Percentiles rank a stretch among this genome's conserved stretches.
phyloP scores from a whole-genome alignment of 2,329 filamentous ascomycete genomes.

The Teratosphaeria epicoccoides region DNA sequence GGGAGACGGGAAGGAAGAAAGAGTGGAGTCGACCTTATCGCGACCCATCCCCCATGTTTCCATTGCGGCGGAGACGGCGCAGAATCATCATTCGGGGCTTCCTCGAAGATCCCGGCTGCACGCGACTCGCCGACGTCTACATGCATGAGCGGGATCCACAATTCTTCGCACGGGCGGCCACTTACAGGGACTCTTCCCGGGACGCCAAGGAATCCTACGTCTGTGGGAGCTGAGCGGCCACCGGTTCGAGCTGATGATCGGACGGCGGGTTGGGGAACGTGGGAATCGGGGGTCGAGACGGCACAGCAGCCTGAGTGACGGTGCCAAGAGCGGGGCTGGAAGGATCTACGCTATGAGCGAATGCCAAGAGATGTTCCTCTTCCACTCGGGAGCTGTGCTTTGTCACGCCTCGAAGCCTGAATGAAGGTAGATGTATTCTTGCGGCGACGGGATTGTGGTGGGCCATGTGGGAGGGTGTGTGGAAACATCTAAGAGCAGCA shows the following conservation, averaged over 20 bases:
- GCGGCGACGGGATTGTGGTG: too few species aligned
- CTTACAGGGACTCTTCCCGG: too few species aligned
- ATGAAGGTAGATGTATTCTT: too few species aligned
- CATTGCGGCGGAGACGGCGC: too few species aligned
- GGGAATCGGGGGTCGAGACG: background rate
- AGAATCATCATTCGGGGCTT: too few species aligned
- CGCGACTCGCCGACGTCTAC: background rate
- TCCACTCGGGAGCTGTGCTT: background rate
- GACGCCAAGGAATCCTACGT: background rate
- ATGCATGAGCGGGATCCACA: too few species aligned
- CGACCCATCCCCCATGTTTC: background rate
- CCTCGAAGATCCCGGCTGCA: background rate
- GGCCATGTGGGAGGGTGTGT: too few species aligned
- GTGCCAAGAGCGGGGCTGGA: background rate
- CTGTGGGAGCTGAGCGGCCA: too few species aligned
- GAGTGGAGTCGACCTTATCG: background rate
- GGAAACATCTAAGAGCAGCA: too few species aligned
- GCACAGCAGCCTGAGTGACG: background rate
- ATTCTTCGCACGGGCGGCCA: background rate
- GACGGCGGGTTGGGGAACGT: background rate
- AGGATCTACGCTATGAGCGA: background rate
- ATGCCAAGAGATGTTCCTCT: background rate
- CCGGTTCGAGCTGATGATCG: too few species aligned
- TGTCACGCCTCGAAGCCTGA: background rate
- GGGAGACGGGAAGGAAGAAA: background rate